A percentile compares a stretch with the other conserved stretches of the same genome.
Evolutionary conservation across 371 early-diverging fungal genomes (phyloP).

Genomic region (Mucor mucedo): DNA sequence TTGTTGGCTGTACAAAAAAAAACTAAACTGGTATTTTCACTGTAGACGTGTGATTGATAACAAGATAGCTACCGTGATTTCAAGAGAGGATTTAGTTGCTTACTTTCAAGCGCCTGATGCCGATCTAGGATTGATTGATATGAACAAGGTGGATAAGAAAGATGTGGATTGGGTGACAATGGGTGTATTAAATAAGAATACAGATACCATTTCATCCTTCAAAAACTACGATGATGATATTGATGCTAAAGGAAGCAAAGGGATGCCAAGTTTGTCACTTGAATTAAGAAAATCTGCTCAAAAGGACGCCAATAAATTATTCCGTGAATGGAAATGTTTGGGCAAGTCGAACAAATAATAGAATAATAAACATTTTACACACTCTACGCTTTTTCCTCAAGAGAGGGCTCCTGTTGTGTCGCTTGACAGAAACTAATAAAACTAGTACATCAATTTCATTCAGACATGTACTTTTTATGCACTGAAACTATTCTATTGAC

Average conservation of each 20-base stretch:
- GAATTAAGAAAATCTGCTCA: too few relatives aligned
- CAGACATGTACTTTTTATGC: too few relatives aligned
- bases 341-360: too few relatives aligned
- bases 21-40: slow-evolving; percentile 36
- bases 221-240: not conserved
- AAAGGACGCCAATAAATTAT: too few relatives aligned
- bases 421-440: too few relatives aligned
- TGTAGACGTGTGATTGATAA: slow-evolving; percentile 67
- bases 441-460: too few relatives aligned
- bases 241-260: not conserved
- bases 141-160: not conserved
- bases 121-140: not conserved
- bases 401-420: too few relatives aligned
- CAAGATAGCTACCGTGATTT: slow-evolving; percentile 23
- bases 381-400: too few relatives aligned
- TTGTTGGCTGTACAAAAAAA: slow-evolving; percentile 23
- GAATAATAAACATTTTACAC: too few relatives aligned
- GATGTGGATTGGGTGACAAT: slow-evolving; percentile 8
- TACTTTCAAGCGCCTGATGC: slow-evolving; percentile 5
- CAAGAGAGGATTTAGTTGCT: slow-evolving; percentile 10
- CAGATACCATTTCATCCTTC: slow-evolving; percentile 5
- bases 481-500: too few relatives aligned
- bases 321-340: too few relatives aligned
- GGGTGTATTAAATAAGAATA: slow-evolving; percentile 1
- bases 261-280: too few relatives aligned